phyloP scores from a whole-genome alignment of 495 filamentous ascomycete genomes.

The Rostrohypoxylon terebratum region DNA sequence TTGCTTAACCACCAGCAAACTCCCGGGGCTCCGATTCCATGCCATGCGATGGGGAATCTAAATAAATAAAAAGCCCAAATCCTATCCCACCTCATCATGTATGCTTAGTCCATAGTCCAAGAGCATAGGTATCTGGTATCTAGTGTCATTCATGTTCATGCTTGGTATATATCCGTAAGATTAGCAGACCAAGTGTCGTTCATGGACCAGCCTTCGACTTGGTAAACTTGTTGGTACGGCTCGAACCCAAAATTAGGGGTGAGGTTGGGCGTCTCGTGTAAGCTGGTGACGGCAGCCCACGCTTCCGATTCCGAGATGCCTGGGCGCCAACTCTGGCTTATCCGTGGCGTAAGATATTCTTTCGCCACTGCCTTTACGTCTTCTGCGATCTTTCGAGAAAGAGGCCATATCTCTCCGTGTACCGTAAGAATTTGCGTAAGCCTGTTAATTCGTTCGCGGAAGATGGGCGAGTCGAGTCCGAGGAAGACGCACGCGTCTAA shows the following conservation, averaged over 20 bases:
- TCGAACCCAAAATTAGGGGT: constrained; percentile 29
- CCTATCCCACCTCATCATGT: constrained; percentile 11
- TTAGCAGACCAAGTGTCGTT: constrained; percentile 38
- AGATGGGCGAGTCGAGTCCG: constrained; percentile 67
- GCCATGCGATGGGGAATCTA: constrained; percentile 25
- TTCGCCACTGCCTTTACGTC: constrained; percentile 70
- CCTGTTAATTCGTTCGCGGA: constrained; percentile 72
- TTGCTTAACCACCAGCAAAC: constrained; percentile 23
- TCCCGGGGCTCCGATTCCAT: constrained; percentile 29
- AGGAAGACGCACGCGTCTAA: constrained; percentile 63
- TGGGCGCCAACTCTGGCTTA: constrained; percentile 30
- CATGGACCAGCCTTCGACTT: constrained; percentile 34
- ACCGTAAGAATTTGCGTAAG: constrained; percentile 75
- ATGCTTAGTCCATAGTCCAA: constrained; percentile 1
- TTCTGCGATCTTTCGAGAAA: constrained; percentile 69
- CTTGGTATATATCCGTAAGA: constrained; percentile 41
- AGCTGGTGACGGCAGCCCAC: constrained; percentile 35
- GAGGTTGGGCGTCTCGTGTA: constrained; percentile 29
- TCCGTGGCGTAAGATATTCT: constrained; percentile 48
- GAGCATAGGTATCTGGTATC: constrained; percentile 2
- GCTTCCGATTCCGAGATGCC: constrained; percentile 34
- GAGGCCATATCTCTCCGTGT: constrained; percentile 72
- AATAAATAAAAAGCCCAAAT: neutral
- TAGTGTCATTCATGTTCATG: constrained; percentile 30
- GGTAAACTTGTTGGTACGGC: constrained; percentile 39